A percentile compares a stretch with the other conserved stretches of the same genome.
Evolutionary conservation across 495 filamentous ascomycete species (phyloP).

Genomic region (Neurospora sp.): DNA sequence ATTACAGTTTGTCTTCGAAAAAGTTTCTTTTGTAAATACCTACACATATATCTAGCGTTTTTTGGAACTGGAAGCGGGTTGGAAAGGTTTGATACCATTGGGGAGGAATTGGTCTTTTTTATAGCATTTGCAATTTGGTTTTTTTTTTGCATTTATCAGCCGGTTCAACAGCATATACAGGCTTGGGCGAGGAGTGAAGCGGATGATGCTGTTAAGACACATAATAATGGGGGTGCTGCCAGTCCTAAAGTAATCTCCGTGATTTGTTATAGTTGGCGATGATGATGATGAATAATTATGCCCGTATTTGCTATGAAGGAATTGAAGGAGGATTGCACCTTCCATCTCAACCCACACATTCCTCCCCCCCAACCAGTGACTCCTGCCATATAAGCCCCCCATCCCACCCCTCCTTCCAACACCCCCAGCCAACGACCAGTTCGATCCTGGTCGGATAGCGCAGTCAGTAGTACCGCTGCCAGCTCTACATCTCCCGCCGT

Average conservation of each 20-base stretch:
- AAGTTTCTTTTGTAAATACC: background rate
- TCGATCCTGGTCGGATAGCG: background rate
- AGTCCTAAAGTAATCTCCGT: background rate
- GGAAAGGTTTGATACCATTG: background rate
- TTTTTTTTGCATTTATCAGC: background rate
- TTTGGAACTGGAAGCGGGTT: background rate
- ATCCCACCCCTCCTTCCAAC: background rate
- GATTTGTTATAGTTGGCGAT: background rate
- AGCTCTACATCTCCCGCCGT: background rate
- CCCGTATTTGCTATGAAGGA: background rate
- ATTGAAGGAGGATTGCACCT: background rate
- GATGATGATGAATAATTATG: background rate
- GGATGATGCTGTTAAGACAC: constrained; percentile 47
- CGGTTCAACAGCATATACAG: constrained; percentile 25
- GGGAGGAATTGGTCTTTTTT: background rate
- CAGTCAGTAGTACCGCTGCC: background rate
- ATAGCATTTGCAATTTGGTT: background rate
- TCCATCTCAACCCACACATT: background rate
- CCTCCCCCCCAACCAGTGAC: background rate
- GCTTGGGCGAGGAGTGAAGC: constrained; percentile 86
- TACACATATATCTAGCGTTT: background rate
- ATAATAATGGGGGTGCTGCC: constrained; percentile 8
- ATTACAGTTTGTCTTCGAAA: background rate
- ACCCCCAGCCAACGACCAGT: background rate
- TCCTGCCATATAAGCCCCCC: background rate